A percentile compares a stretch with the other conserved stretches of the same genome.
Conservation (phyloP, 495 filamentous ascomycete genomes). For the Penicillium bialowiezense region DNA sequence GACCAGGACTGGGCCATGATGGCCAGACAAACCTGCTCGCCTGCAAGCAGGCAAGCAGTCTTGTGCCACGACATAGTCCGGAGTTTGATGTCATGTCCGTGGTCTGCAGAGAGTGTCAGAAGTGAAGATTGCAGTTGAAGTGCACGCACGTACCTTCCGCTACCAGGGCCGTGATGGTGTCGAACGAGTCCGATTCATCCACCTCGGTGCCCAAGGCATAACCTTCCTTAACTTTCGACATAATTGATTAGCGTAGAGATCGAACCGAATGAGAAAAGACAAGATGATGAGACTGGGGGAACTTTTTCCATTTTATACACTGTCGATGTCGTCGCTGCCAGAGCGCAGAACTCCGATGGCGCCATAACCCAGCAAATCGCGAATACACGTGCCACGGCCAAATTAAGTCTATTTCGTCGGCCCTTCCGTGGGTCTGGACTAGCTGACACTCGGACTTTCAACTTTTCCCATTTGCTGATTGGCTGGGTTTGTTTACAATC, state of each 20-base stretch:
- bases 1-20: slow-evolving; percentile 51
- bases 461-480: not conserved
- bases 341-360: not conserved
- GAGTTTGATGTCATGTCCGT: slow-evolving; percentile 45
- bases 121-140: not conserved
- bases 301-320: not conserved
- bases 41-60: slow-evolving; percentile 40
- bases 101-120: slow-evolving; percentile 22
- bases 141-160: slow-evolving; percentile 17
- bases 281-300: not conserved
- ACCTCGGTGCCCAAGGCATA: slow-evolving; percentile 8
- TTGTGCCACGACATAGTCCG: slow-evolving; percentile 51
- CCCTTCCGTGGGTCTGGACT: not conserved
- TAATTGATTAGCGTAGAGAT: not conserved
- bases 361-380: slow-evolving; percentile 16
- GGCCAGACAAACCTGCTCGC: slow-evolving; percentile 48
- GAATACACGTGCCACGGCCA: not conserved
- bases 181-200: slow-evolving; percentile 14
- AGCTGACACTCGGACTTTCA: no score
- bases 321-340: not conserved
- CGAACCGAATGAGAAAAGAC: not conserved
- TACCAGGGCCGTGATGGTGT: slow-evolving; percentile 24
- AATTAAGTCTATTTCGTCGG: not conserved
- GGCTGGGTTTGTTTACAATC: not conserved
- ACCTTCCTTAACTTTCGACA: slow-evolving; percentile 9